Percentiles rank a stretch among this genome's conserved stretches.
Evolutionary conservation across 164 flowering plant genomes (phyloP).

Genomic region (Santalum album): DNA sequence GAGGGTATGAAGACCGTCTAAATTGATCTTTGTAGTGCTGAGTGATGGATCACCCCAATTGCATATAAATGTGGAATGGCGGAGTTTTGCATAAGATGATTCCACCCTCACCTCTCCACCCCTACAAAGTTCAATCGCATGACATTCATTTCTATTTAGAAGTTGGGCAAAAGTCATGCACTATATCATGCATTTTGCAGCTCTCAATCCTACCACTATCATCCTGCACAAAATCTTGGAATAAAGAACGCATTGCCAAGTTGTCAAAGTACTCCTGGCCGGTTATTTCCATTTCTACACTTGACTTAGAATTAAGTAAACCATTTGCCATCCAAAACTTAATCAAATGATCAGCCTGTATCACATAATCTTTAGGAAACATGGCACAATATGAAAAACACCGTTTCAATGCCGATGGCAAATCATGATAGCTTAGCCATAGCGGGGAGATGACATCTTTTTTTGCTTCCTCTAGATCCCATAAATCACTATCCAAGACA

Average conservation of each 20-base stretch:
- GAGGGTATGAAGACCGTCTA: neutral
- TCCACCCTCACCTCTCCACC: neutral
- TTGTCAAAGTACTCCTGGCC: neutral
- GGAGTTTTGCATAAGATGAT: neutral
- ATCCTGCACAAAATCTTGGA: neutral
- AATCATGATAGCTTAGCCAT: constrained; percentile 9
- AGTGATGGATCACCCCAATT: neutral
- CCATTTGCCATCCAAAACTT: constrained; percentile 15
- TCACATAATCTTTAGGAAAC: constrained; percentile 9
- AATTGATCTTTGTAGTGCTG: neutral
- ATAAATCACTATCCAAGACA: constrained; percentile 12
- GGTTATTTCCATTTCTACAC: neutral
- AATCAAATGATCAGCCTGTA: constrained; percentile 1
- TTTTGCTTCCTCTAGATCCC: constrained; percentile 4
- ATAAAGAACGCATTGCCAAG: neutral
- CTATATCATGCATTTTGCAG: neutral
- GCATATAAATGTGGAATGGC: neutral
- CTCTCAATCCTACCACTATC: neutral
- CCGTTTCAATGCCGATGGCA: constrained; percentile 2
- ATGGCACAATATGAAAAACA: constrained; percentile 19
- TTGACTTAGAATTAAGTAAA: neutral
- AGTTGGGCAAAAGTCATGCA: neutral
- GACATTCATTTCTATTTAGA: neutral
- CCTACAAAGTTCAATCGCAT: neutral
- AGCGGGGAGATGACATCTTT: neutral